phyloP scores from a whole-genome alignment of 345 rosid species.

The Aurinia saxatilis region DNA sequence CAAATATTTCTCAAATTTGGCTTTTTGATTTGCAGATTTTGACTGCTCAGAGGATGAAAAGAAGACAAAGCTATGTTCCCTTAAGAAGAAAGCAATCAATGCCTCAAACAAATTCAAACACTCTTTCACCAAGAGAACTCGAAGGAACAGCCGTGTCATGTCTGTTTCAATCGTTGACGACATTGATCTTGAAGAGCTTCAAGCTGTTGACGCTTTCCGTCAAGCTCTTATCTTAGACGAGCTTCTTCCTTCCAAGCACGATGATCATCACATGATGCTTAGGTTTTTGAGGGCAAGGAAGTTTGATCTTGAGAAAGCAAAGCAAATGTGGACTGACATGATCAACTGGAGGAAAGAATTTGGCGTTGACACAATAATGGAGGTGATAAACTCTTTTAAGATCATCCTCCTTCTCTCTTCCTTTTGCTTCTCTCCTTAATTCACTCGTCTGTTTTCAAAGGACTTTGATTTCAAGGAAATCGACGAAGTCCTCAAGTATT shows the following conservation, averaged over 20 bases:
- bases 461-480: slow-evolving; percentile 79
- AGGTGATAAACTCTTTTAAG: slow-evolving; percentile 30
- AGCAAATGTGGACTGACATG: slow-evolving; percentile 95
- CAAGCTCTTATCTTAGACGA: slow-evolving; percentile 79
- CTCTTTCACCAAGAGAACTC: slow-evolving; percentile 58
- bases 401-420: neutral
- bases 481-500: slow-evolving; percentile 65
- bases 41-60: slow-evolving; percentile 62
- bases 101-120: slow-evolving; percentile 74
- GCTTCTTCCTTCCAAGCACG: slow-evolving; percentile 65
- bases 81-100: slow-evolving; percentile 75
- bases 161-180: slow-evolving; percentile 55
- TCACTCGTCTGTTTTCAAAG: slow-evolving; percentile 29
- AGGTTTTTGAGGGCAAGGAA: slow-evolving; percentile 92
- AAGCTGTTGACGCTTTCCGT: slow-evolving; percentile 84
- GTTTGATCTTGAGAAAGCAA: slow-evolving; percentile 74
- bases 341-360: slow-evolving; percentile 82
- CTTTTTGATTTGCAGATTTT: slow-evolving; percentile 12
- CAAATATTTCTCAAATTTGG: neutral
- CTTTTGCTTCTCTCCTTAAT: neutral
- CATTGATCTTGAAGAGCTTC: slow-evolving; percentile 63
- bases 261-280: slow-evolving; percentile 79
- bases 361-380: slow-evolving; percentile 69
- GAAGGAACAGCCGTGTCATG: slow-evolving; percentile 64
- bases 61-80: slow-evolving; percentile 59